Evolutionary conservation across 163 green algal species (phyloP), one percentile per base, ranked within the genome.

Genomic region (Smithsoniella earleae): DNA sequence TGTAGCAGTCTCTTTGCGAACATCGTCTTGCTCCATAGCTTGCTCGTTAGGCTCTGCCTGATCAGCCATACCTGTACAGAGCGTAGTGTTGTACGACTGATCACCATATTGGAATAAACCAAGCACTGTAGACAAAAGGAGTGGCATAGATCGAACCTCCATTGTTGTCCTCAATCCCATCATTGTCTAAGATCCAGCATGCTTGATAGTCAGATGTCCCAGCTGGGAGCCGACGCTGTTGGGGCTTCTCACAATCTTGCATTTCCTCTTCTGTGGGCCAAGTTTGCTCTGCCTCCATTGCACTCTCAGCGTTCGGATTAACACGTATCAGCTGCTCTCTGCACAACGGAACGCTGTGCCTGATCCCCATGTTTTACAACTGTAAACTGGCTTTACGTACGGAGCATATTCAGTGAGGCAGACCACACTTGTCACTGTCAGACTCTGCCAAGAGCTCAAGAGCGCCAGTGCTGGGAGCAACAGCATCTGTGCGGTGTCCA

Each of bases 121-220:
- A n/a, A n/a, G n/a, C n/a, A n/a, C n/a, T n/a, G n/a, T n/a, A n/a
- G n/a, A n/a, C n/a, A n/a, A n/a, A n/a, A n/a, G n/a, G n/a, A n/a
- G n/a, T n/a, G n/a, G n/a, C n/a, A n/a, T n/a, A n/a, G n/a, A n/a
- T n/a, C n/a, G n/a, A n/a, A n/a, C 76, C 77, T 10, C 78, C 78
- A n/a, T 28, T 63, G 8, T 76, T 66, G 16, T 74, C 63, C 8
- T 30, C 73, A 46, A 66, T 66, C 16, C 16, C 36, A 13, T 85
- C 79, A 38, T 89, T 80, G 63, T 95, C 90, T 27, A 92, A 38
- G 66, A 96, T 93, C 91, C 91, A 97, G 30, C 89, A 90, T 2
- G 90, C 89, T 78, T 97, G 91, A 80, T 97, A 97, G 28, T 92
- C 90, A 1, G 83, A 91, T 4, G 87, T 95, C 25, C 91, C 91